phyloP scores from a whole-genome alignment of 768 basidiomycete genomes.

The Tricholoma sp. region DNA sequence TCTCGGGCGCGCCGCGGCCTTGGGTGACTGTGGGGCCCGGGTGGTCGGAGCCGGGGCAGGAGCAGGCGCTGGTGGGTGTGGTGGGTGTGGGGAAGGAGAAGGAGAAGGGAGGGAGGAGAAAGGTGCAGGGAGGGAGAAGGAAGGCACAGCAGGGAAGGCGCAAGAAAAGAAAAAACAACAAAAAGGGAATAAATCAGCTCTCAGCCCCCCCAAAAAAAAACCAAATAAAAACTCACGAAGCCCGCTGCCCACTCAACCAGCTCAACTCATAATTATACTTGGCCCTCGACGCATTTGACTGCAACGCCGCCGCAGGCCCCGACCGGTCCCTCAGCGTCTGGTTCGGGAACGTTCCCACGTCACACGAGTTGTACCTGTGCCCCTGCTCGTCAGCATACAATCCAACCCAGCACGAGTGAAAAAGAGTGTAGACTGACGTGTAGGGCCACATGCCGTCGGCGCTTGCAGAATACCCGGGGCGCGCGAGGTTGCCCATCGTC shows the following conservation, averaged over 20 bases:
- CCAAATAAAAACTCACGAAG: too few relatives aligned
- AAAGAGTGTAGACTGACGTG: too few relatives aligned
- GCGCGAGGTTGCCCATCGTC: constrained; percentile 86
- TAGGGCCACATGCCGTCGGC: constrained; percentile 86
- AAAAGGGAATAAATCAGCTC: too few relatives aligned
- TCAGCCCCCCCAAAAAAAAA: too few relatives aligned
- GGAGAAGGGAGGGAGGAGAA: background rate
- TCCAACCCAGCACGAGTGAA: too few relatives aligned
- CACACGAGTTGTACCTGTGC: constrained; percentile 64
- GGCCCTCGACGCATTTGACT: constrained; percentile 38
- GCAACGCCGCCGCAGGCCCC: constrained; percentile 58
- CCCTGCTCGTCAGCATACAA: too few relatives aligned
- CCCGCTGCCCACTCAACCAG: constrained; percentile 73
- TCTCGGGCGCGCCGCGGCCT: constrained; percentile 77
- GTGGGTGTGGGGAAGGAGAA: too few relatives aligned
- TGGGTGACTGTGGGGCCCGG: constrained; percentile 54
- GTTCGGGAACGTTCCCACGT: constrained; percentile 74
- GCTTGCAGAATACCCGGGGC: constrained; percentile 75
- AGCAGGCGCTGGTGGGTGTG: constrained; percentile 79
- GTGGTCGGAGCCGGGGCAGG: constrained; percentile 71
- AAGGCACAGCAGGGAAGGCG: background rate
- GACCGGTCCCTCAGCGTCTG: constrained; percentile 50
- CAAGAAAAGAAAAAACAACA: too few relatives aligned
- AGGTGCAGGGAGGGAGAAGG: background rate
- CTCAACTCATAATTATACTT: constrained; percentile 61